Percentiles rank a stretch among this genome's conserved stretches.
Evolutionary conservation across 163 green algal species (phyloP).

Genomic region (Chlamydomonas reinhardtii): DNA sequence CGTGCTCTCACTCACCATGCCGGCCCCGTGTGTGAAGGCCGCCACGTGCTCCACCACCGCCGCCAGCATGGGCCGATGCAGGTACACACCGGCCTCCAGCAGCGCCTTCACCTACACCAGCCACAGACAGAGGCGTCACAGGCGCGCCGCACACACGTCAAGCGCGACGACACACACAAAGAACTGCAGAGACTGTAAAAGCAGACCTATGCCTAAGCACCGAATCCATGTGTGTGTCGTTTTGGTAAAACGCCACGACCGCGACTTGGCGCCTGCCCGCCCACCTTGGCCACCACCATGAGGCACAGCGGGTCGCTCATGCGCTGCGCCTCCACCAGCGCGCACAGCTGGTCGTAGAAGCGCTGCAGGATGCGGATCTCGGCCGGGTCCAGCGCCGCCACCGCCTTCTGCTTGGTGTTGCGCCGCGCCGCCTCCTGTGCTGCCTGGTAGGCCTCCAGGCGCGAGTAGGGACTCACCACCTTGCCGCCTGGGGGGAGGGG

Average conservation of each 20-base stretch:
- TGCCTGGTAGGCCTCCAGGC: conserved; percentile 43
- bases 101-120: conserved; percentile 63
- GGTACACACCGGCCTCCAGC: conserved; percentile 66
- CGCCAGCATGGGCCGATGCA: conserved; percentile 65
- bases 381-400: conserved; percentile 49
- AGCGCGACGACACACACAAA: too few species aligned
- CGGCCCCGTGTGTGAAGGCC: conserved; percentile 47
- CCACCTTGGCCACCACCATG: conserved; percentile 69
- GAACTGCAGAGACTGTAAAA: too few species aligned
- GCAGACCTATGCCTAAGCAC: too few species aligned
- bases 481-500: conserved; percentile 13
- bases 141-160: too few species aligned
- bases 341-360: conserved; percentile 75
- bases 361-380: conserved; percentile 69
- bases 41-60: conserved; percentile 58
- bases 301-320: conserved; percentile 74
- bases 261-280: too few species aligned
- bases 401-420: conserved; percentile 48
- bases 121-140: too few species aligned
- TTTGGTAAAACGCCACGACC: too few species aligned
- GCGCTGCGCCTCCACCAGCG: conserved; percentile 70
- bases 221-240: too few species aligned
- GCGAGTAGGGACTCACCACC: conserved; percentile 39
- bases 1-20: conserved; percentile 6
- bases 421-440: conserved; percentile 39